These are phyloP conservation scores for Talaromyces piceae DNA, from an alignment of 2,329 filamentous ascomycete genomes.

Conservation along the genomic window DNA sequence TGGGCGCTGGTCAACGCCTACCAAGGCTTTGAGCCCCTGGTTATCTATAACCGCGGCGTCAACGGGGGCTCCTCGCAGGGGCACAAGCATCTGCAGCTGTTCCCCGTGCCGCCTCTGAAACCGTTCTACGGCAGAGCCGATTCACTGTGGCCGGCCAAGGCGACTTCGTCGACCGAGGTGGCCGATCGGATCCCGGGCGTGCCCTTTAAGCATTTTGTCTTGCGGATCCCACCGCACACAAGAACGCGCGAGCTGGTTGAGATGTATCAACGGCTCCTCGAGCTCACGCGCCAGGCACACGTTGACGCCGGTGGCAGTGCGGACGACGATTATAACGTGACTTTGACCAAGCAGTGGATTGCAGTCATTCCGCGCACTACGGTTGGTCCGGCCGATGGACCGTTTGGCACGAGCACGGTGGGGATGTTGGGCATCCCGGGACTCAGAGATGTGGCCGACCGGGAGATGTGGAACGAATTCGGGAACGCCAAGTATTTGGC, in stretches of 20 bases:
- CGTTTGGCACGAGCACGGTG: constrained; percentile 17
- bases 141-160: constrained; percentile 15
- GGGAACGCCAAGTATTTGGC: constrained; percentile 15
- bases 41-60: constrained; percentile 42
- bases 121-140: constrained; percentile 10
- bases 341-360: constrained; percentile 22
- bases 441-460: constrained; percentile 15
- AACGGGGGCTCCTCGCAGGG: constrained; percentile 37
- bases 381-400: constrained; percentile 11
- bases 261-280: constrained; percentile 16
- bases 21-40: constrained; percentile 24
- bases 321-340: constrained; percentile 20
- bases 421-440: constrained; percentile 20
- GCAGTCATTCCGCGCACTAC: constrained; percentile 16
- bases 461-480: constrained; percentile 15
- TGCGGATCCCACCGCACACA: constrained; percentile 15
- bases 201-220: constrained; percentile 21
- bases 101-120: constrained; percentile 24
- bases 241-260: constrained; percentile 9
- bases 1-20: constrained; percentile 27
- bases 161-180: constrained; percentile 15
- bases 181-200: constrained; percentile 14
- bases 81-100: constrained; percentile 41
- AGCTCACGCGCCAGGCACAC: constrained; percentile 14
- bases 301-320: constrained; percentile 10